Conservation (phyloP, 495 filamentous ascomycete genomes). For the Aspergillus wentii region DNA sequence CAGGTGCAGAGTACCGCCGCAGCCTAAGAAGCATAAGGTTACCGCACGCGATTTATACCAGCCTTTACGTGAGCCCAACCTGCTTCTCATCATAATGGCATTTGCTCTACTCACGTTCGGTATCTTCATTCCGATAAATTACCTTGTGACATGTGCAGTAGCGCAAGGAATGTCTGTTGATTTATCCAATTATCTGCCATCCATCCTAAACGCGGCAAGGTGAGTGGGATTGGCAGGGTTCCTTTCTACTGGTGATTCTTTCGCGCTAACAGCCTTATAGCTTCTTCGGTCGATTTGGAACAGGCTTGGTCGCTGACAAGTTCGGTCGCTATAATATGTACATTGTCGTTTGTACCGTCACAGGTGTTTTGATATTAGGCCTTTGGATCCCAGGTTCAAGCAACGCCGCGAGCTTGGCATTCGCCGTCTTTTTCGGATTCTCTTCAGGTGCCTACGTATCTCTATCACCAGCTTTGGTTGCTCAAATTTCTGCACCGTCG, state of each 20-base stretch:
- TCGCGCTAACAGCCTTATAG: too few relatives aligned
- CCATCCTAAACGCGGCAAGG: slow-evolving; percentile 70
- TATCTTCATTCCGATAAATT: slow-evolving; percentile 71
- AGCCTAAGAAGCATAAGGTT: slow-evolving; percentile 47
- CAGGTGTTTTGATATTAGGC: slow-evolving; percentile 23
- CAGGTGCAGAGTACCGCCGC: slow-evolving; percentile 57
- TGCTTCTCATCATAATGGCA: slow-evolving; percentile 42
- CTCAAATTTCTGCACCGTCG: slow-evolving; percentile 20
- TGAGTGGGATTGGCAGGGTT: too few relatives aligned
- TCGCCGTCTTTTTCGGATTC: slow-evolving; percentile 28
- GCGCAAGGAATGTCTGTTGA: slow-evolving; percentile 52
- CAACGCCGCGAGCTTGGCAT: slow-evolving; percentile 21
- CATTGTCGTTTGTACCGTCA: slow-evolving; percentile 12
- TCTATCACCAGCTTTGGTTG: slow-evolving; percentile 19
- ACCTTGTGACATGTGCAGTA: slow-evolving; percentile 55
- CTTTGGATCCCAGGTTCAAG: slow-evolving; percentile 25
- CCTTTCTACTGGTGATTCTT: too few relatives aligned
- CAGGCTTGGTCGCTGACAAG: slow-evolving; percentile 22
- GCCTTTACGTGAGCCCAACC: slow-evolving; percentile 58
- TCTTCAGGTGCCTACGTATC: slow-evolving; percentile 27
- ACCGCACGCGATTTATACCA: slow-evolving; percentile 48
- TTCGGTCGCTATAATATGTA: slow-evolving; percentile 33
- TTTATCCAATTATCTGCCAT: slow-evolving; percentile 60
- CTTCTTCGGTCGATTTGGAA: slow-evolving; percentile 25
- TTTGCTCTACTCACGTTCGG: slow-evolving; percentile 66